Evolutionary conservation across 306 rosid species (phyloP), one percentile per base, ranked within the genome.

Genomic region (Quercus berberidifolia): DNA sequence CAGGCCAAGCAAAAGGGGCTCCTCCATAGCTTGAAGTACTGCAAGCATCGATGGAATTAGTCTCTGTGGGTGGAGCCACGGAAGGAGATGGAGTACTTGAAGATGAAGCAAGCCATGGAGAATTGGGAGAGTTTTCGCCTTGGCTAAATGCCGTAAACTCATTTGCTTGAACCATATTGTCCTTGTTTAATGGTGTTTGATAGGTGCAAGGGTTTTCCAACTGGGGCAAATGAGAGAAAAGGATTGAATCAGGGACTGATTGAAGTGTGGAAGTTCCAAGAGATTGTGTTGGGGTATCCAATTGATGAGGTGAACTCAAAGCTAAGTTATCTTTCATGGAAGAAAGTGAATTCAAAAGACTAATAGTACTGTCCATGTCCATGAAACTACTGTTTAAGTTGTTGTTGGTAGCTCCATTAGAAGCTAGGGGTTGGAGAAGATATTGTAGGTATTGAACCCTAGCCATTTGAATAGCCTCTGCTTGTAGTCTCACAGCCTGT

Each of bases 381-480:
- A 74, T 63, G 63, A 81, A 62, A 21, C 54, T 75, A 21, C 54
- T 75, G 13, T 33, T 73, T 10, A 49, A 58, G 54, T n/a, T 75
- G 51, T 55, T 79, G 55, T 82, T 20, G 76, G 70, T 71, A 4
- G 74, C 79, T 54, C 83, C 67, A 55, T 38, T 49, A 20, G 83
- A 19, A 0, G 74, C 19, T 5, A 72, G 83, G 26, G 87, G 87
- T 35, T 91, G 92, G 76, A 89, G 79, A 43, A 85, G 87, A 57
- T 77, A 80, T 57, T 86, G 91, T 23, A 90, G 78, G 77, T 77
- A 86, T 41, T 92, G 91, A 76, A 89, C 76, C 76, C 68, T 81
- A 3, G 93, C 89, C 56, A 92, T 73, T 82, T 90, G 90, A 75
- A 80, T 81, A 63, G 92, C 86, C 80, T 90, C 92, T 78, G 86